Evolutionary conservation across 2,329 filamentous ascomycete genomes (phyloP).

Genomic region (Penicillium sp.): DNA sequence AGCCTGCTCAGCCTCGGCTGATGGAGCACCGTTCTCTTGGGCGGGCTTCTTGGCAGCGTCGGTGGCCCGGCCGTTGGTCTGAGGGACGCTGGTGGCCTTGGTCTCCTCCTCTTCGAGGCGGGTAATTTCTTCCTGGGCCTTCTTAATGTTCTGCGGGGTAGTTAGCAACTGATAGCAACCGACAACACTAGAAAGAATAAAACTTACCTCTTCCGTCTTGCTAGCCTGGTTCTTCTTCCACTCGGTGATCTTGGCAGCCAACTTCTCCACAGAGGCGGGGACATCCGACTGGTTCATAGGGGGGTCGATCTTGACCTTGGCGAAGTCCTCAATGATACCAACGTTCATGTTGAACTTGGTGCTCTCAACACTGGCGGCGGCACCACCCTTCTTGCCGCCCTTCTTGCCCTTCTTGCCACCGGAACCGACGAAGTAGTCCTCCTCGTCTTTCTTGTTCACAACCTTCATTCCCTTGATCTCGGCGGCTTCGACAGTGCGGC

Average conservation of each 20-base stretch:
- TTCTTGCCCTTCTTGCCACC: constrained; percentile 86
- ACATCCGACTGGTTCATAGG: constrained; percentile 85
- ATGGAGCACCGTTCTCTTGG: constrained; percentile 53
- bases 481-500: constrained; percentile 81
- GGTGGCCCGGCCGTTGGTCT: constrained; percentile 46
- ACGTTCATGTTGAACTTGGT: constrained; percentile 81
- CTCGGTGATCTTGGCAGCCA: constrained; percentile 84
- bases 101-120: constrained; percentile 72
- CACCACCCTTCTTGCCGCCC: constrained; percentile 66
- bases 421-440: constrained; percentile 74
- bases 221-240: constrained; percentile 90
- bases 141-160: constrained; percentile 79
- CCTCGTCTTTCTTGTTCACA: constrained; percentile 83
- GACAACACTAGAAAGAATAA: neutral
- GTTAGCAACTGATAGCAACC: constrained; percentile 6
- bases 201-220: constrained; percentile 84
- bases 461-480: constrained; percentile 82
- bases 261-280: constrained; percentile 75
- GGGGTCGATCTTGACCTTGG: constrained; percentile 79
- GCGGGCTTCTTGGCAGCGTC: constrained; percentile 57
- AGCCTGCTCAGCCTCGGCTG: constrained; percentile 54
- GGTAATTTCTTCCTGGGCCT: constrained; percentile 94
- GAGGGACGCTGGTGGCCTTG: constrained; percentile 51
- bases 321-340: constrained; percentile 86
- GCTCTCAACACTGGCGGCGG: constrained; percentile 46